Base-by-base conservation (phyloP, 2,329 filamentous ascomycete genomes). In the Verticillium dahliae region DNA sequence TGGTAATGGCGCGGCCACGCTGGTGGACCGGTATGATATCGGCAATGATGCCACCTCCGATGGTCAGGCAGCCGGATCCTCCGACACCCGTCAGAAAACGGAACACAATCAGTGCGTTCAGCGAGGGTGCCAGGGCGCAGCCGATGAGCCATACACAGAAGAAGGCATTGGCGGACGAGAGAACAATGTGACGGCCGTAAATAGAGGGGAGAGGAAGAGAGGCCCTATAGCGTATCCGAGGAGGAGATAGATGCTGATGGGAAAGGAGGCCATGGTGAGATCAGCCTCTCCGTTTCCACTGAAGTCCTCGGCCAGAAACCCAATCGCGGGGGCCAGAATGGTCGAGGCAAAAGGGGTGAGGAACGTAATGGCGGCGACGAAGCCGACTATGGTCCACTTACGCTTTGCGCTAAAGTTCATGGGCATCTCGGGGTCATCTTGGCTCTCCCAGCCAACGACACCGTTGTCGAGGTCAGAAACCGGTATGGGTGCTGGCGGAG, bases 301-400 rank as follows among this genome's bases (percentile, higher is more conserved):
- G 60, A 85, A 82, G 34, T 84, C 80, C 11, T 63, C 63, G 65
- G 77, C 76, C 31, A 84, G 70, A 38, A 73, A 69, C 1, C 63
- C 62, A 60, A 82, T 79, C 37, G 79, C 80, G 2, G 82, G 81
- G 1, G 81, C 77, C 18, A 84, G 72, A 60, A 89, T 88, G 1
- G 85, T 86, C 6, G 85, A 88, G 0, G 85, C 84, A 33, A 89
- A 83, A 0, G 87, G 85, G 0, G 86, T 87, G 68, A 89, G 83
- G 65, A 89, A 82, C 9, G 86, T 88, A 69, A 88, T 88, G 64
- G 76, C 74, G 0, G 85, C 80, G 22, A 89, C 79, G 18, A 85
- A 78, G 57, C 78, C 71, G 6, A 83, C 80, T 39, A 83, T 79
- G 18, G 80, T 70, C 85, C 85, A 88, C 74, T 88, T 88, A 66